These are phyloP conservation scores for Dendrocalamus latiflorus DNA, from an alignment of 202 grass and related monocot genomes.

Conservation along the genomic window DNA sequence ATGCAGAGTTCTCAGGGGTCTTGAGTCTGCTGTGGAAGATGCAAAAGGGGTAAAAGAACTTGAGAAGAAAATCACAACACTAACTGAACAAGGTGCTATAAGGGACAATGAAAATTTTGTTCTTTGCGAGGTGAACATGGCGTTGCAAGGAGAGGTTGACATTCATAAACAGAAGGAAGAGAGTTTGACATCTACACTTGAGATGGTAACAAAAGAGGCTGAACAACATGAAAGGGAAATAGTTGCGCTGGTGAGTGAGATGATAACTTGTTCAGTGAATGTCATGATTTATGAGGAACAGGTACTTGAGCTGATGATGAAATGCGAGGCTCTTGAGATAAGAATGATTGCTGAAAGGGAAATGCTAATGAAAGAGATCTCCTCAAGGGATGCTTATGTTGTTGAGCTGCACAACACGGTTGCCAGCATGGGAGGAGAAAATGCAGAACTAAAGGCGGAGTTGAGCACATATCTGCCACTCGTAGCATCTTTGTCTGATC, in stretches of 20 bases:
- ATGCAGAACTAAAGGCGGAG: conserved; percentile 37
- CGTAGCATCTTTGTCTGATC: conserved; percentile 42
- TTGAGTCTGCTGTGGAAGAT: conserved; percentile 31
- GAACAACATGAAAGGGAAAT: conserved; percentile 50
- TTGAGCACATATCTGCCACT: conserved; percentile 35
- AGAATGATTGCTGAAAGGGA: conserved; percentile 33
- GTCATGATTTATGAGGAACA: conserved; percentile 51
- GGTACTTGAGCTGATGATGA: conserved; percentile 42
- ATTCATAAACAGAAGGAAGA: conserved; percentile 42
- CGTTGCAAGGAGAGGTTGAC: conserved; percentile 32
- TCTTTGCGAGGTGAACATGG: conserved; percentile 31
- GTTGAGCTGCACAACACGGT: conserved; percentile 41
- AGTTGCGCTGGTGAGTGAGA: conserved; percentile 36
- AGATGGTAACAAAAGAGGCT: conserved; percentile 26
- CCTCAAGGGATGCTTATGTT: conserved; percentile 36
- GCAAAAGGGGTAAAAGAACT: conserved; percentile 37
- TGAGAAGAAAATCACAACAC: conserved; percentile 22
- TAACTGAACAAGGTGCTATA: conserved; percentile 21
- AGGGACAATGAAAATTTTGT: conserved; percentile 25
- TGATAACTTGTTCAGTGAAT: conserved; percentile 39
- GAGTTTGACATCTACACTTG: conserved; percentile 32
- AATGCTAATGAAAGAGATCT: conserved; percentile 43
- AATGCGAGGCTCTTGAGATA: conserved; percentile 45
- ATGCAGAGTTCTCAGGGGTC: conserved; percentile 21
- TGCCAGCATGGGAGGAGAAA: conserved; percentile 41